These are phyloP conservation scores for Backusella westeae DNA, from an alignment of 192 early-diverging fungal species.

Conservation along the genomic window DNA sequence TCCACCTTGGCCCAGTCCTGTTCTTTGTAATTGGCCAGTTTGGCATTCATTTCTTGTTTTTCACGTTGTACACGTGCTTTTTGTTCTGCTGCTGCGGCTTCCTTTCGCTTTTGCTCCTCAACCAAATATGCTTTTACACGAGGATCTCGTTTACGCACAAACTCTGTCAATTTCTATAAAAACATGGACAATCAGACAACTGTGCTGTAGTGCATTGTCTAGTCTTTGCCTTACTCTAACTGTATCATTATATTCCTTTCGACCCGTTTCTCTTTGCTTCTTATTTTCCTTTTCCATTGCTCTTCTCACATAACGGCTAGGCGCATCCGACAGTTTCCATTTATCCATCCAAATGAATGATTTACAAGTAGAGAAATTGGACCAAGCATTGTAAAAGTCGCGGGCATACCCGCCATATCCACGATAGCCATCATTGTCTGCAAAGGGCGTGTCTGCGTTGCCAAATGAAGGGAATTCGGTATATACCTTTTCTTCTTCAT, in stretches of 20 bases:
- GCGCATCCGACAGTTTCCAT: constrained; percentile 76
- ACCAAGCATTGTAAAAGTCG: constrained; percentile 81
- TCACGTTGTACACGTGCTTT: constrained; percentile 60
- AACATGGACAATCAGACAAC: neutral
- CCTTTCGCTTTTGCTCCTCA: constrained; percentile 49
- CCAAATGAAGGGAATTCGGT: constrained; percentile 66
- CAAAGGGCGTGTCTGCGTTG: constrained; percentile 55
- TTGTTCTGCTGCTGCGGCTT: constrained; percentile 54
- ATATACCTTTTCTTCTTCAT: constrained; percentile 28
- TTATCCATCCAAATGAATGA: constrained; percentile 95
- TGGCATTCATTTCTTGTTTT: constrained; percentile 47
- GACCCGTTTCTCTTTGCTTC: constrained; percentile 72
- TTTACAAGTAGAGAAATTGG: constrained; percentile 79
- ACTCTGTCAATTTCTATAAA: constrained; percentile 63
- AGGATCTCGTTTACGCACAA: constrained; percentile 88
- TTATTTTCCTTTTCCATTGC: constrained; percentile 94
- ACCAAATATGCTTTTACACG: constrained; percentile 72
- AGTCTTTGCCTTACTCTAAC: constrained; percentile 47
- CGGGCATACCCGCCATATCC: constrained; percentile 44
- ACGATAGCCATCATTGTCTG: constrained; percentile 52
- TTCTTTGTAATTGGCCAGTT: constrained; percentile 57
- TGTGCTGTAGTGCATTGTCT: no score
- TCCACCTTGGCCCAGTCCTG: constrained; percentile 76
- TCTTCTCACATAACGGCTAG: constrained; percentile 75
- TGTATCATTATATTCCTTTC: constrained; percentile 72